Evolutionary conservation across 129 eudicot species (phyloP).

Genomic region (Apium graveolens): DNA sequence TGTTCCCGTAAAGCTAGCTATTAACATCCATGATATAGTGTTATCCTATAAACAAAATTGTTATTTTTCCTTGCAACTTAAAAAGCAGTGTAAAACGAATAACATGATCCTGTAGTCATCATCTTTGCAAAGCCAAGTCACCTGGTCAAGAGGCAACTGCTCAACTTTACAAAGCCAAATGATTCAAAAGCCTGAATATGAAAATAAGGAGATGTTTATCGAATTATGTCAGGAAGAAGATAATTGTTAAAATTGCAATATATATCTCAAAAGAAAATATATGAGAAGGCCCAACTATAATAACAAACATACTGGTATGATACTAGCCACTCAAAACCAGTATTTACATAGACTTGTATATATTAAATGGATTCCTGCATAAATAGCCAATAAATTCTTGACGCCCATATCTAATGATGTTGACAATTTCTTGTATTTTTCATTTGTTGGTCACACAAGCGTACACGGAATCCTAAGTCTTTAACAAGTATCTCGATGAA

Average conservation of each 20-base stretch:
- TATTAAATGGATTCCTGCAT: not conserved
- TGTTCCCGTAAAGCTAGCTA: not conserved
- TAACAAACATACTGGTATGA: too few relatives aligned
- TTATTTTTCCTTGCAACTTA: not conserved
- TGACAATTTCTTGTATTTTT: too few relatives aligned
- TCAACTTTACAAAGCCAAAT: conserved; percentile 87
- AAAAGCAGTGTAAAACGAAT: not conserved
- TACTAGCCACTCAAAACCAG: not conserved
- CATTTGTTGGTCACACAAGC: too few relatives aligned
- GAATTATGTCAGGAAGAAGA: not conserved
- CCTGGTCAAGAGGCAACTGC: too few relatives aligned
- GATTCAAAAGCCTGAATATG: conserved; percentile 73
- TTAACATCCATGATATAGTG: not conserved
- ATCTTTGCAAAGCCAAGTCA: too few relatives aligned
- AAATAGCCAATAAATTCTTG: not conserved
- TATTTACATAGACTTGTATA: not conserved
- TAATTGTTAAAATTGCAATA: too few relatives aligned
- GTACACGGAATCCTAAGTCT: not conserved
- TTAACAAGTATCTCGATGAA: not conserved
- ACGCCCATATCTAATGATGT: not conserved
- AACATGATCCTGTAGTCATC: not conserved
- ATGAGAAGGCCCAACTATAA: too few relatives aligned
- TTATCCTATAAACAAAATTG: not conserved
- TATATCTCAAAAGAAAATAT: too few relatives aligned
- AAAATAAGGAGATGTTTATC: not conserved